Base-by-base conservation (phyloP, 83 land plant species). In the Thuja plicata region DNA sequence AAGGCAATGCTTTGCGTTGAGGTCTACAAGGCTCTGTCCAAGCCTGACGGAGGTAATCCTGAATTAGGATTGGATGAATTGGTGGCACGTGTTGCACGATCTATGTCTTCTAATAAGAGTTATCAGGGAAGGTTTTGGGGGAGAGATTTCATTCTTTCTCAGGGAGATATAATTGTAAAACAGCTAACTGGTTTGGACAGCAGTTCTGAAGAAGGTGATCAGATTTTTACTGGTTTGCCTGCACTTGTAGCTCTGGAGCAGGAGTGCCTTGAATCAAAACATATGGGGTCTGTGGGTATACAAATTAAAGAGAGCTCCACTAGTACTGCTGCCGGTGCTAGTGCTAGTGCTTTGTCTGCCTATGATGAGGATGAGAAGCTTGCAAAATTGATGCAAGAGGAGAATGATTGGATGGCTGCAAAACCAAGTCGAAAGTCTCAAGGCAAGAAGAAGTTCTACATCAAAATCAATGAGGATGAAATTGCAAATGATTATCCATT, bases 381-480 rank as follows among this genome's bases (percentile, higher is more conserved):
- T 73, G 99, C 99, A 10, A 89, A 91, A 21, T 89, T 96, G 79
- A 91, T 98, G 57, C 99, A 98, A 35, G 90, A 84, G 82, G 92
- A 91, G 71, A 91, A 89, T 13, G 86, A 89, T 12, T 48, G 46
- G 55, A 0, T 85, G 81, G 82, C 79, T 13, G 71, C 87, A 76
- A 86, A 88, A 86, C 92, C 93, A 78, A 89, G 86, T 27, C 88
- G 88, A 32, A 78, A 93, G 12, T 73, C 88, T 37, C 80, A 92
- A 52, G 34, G 55, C 6, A 83, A 83, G 85, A 93, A 90, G 55
- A 96, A 98, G 70, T 91, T 89, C 85, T 98, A 98, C 86, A 94
- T 98, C 74, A 97, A 96, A 85, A 98, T 98, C 15, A 97, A 97
- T 89, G 99, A 98, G 88, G 95, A 93, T 88, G 99, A 98, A 77